Evolutionary conservation across 306 rosid genomes (phyloP), one percentile per base, ranked within the genome.

Genomic region (Trifolium repens): DNA sequence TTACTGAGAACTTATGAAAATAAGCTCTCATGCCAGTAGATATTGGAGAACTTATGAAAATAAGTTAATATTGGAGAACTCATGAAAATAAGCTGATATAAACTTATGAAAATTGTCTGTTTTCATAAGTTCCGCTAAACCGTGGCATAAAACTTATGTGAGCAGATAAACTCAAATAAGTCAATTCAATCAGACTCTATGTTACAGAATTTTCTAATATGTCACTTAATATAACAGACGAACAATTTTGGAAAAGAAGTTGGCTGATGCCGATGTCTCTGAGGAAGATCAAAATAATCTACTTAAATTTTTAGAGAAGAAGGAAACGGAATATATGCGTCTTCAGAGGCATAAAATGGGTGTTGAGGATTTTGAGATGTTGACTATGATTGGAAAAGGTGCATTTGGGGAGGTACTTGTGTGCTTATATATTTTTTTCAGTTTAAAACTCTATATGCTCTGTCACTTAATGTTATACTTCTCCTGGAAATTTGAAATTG

Each of bases 341-440:
- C 91, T 94, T 69, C 97, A 94, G 78, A 92, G 99, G 85, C 99
- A 94, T 84, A 94, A 94, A 79, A 94, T 94, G 97, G 99, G 99
- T 2, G 96, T 89, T 60, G 96, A 92, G 75, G 97, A 94, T 82
- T 94, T 94, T 42, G 97, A 90, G 83, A 67, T 94, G 81, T 77
- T 94, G 83, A 90, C 97, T 59, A 94, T 94, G 94, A 92, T 94
- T 43, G 99, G 99, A 65, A 94, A 92, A 85, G 99, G 99, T 70
- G 99, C 99, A 77, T 94, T 94, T 80, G 99, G 99, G 55, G 99
- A 94, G 99, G 99, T 94, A 86, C 58, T 69, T 66, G 42, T 27
- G 50, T 40, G 62, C 59, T 44, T 53, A 54, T 57, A 53, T 44
- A 37, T 37, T 32, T 67, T 27, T 37, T 61, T 57, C 15, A 5